Percentiles rank a stretch among this genome's conserved stretches.
phyloP scores from a whole-genome alignment of 805 yeast genomes.

The Saturnispora bothae region DNA sequence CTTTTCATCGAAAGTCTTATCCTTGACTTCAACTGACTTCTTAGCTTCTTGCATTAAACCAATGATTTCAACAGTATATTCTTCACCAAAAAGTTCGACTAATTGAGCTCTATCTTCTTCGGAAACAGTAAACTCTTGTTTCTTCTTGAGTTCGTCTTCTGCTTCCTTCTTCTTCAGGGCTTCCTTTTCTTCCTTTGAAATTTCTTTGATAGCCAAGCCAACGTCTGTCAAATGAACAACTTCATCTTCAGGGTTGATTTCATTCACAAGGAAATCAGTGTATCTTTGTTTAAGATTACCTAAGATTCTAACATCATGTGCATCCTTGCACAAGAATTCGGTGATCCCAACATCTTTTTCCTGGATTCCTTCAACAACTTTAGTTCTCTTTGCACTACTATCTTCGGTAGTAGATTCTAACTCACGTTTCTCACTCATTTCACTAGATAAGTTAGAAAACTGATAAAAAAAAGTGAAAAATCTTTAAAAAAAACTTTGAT shows the following conservation, averaged over 20 bases:
- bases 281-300: conserved; percentile 84
- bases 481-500: neutral
- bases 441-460: neutral
- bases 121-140: conserved; percentile 29
- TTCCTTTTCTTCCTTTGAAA: conserved; percentile 30
- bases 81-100: conserved; percentile 45
- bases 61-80: conserved; percentile 44
- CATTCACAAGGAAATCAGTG: conserved; percentile 90
- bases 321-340: conserved; percentile 30
- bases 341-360: conserved; percentile 87
- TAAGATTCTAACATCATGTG: conserved; percentile 46
- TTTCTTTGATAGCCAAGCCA: conserved; percentile 48
- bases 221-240: conserved; percentile 70
- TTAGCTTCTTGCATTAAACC: conserved; percentile 39
- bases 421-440: conserved; percentile 5
- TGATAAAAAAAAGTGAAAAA: neutral
- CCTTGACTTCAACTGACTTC: conserved; percentile 37
- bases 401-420: neutral
- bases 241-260: conserved; percentile 54
- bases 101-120: conserved; percentile 39
- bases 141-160: conserved; percentile 16
- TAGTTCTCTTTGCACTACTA: conserved; percentile 1
- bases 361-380: conserved; percentile 30
- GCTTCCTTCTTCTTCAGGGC: conserved; percentile 35
- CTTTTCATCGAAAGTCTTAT: conserved; percentile 52